phyloP scores from a whole-genome alignment of 495 filamentous ascomycete genomes.

The Durotheca rogersii region DNA sequence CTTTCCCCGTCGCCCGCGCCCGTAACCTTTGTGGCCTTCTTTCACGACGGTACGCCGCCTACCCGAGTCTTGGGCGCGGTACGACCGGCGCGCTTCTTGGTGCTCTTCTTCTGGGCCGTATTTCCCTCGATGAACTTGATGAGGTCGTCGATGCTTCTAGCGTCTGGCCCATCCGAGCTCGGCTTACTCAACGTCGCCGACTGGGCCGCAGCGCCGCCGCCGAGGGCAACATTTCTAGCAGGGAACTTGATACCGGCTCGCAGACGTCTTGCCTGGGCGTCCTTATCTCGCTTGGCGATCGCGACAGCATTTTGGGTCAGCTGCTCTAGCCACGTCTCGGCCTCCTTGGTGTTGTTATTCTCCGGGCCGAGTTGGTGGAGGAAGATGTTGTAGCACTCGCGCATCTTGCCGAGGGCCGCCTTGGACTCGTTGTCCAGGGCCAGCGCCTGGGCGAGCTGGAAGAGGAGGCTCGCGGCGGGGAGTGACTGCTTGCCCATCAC shows the following conservation, averaged over 20 bases:
- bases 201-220: conserved; percentile 33
- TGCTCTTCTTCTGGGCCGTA: conserved; percentile 59
- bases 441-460: conserved; percentile 93
- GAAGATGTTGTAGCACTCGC: conserved; percentile 95
- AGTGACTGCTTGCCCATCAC: conserved; percentile 84
- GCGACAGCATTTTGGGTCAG: conserved; percentile 91
- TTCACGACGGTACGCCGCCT: conserved; percentile 28
- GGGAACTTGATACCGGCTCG: conserved; percentile 52
- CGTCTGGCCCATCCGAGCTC: conserved; percentile 53
- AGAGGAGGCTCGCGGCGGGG: conserved; percentile 91
- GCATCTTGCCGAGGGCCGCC: conserved; percentile 86
- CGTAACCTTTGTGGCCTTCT: neutral
- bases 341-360: conserved; percentile 94
- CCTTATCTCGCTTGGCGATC: conserved; percentile 88
- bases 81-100: conserved; percentile 68
- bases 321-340: conserved; percentile 92
- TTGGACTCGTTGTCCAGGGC: conserved; percentile 92
- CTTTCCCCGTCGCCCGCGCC: conserved; percentile 12
- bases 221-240: conserved; percentile 53
- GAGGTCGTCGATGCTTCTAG: conserved; percentile 79
- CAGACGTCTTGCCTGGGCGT: conserved; percentile 68
- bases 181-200: conserved; percentile 21
- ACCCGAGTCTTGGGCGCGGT: conserved; percentile 72
- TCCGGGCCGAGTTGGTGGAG: conserved; percentile 75
- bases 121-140: conserved; percentile 83